phyloP scores from a whole-genome alignment of 306 rosid species.

The Leucaena leucocephala region DNA sequence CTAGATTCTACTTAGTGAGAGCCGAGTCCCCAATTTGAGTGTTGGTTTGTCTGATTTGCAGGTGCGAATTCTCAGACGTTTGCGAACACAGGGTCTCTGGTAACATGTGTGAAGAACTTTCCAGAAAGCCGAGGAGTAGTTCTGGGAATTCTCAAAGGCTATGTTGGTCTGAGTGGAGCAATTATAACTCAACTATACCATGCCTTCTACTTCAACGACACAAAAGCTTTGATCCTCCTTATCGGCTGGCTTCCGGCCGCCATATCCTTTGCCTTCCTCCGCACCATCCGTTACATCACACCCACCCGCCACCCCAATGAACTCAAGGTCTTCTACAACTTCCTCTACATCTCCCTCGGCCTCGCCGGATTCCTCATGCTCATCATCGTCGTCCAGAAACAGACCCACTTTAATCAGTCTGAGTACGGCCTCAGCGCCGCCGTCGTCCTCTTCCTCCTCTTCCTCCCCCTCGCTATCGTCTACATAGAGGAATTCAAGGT shows the following conservation, averaged over 20 bases:
- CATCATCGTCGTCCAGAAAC: conserved; percentile 56
- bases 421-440: conserved; percentile 60
- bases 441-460: conserved; percentile 48
- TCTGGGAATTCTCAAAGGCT: conserved; percentile 67
- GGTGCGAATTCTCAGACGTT: conserved; percentile 67
- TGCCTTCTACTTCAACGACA: conserved; percentile 59
- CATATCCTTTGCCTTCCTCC: conserved; percentile 54
- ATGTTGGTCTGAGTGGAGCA: conserved; percentile 74
- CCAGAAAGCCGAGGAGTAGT: conserved; percentile 66
- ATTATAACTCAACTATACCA: conserved; percentile 66
- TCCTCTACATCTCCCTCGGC: conserved; percentile 59
- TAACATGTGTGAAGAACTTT: conserved; percentile 77
- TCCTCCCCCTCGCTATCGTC: conserved; percentile 62
- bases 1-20: too few species aligned
- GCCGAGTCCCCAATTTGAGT: too few species aligned
- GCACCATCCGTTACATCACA: conserved; percentile 55
- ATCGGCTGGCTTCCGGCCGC: conserved; percentile 78
- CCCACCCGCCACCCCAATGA: conserved; percentile 48
- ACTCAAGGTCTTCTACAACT: conserved; percentile 59
- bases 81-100: conserved; percentile 74
- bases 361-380: conserved; percentile 63
- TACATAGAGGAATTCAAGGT: conserved; percentile 47
- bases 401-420: conserved; percentile 38
- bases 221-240: conserved; percentile 56
- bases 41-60: background rate